phyloP scores from a whole-genome alignment of 805 yeast species.

The Sugiyamaella boreocaroliniensis region DNA sequence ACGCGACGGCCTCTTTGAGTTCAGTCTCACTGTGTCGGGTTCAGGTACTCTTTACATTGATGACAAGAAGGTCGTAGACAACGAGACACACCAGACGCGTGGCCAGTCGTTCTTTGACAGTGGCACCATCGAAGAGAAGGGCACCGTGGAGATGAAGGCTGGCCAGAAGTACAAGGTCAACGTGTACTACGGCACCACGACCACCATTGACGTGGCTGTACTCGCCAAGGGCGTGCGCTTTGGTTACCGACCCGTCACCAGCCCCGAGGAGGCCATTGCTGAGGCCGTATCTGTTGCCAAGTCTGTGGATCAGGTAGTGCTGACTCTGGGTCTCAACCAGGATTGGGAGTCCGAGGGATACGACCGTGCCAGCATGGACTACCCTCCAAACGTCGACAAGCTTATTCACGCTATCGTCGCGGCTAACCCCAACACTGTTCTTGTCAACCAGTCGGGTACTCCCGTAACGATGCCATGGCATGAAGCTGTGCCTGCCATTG shows the following conservation, averaged over 20 bases:
- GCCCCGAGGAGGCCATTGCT: slow-evolving; percentile 30
- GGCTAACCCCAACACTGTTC: slow-evolving; percentile 45
- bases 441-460: slow-evolving; percentile 55
- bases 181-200: slow-evolving; percentile 46
- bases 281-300: slow-evolving; percentile 46
- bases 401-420: slow-evolving; percentile 40
- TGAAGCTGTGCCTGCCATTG: slow-evolving; percentile 35
- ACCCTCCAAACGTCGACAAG: slow-evolving; percentile 44
- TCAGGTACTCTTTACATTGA: slow-evolving; percentile 51
- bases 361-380: slow-evolving; percentile 45
- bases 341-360: slow-evolving; percentile 59
- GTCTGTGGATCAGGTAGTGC: slow-evolving; percentile 45
- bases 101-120: slow-evolving; percentile 48
- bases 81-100: slow-evolving; percentile 43
- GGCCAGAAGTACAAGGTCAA: slow-evolving; percentile 42
- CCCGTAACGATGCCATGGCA: slow-evolving; percentile 57
- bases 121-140: slow-evolving; percentile 49
- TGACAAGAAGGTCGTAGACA: slow-evolving; percentile 48
- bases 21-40: slow-evolving; percentile 49
- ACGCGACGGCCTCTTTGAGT: slow-evolving; percentile 41
- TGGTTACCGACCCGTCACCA: slow-evolving; percentile 30
- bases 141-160: slow-evolving; percentile 34
- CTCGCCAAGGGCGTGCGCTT: slow-evolving; percentile 36
- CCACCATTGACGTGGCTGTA: slow-evolving; percentile 21
- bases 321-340: slow-evolving; percentile 45